Conservation (phyloP, 1,284 basidiomycete species). For the Clitocybe nebularis region DNA sequence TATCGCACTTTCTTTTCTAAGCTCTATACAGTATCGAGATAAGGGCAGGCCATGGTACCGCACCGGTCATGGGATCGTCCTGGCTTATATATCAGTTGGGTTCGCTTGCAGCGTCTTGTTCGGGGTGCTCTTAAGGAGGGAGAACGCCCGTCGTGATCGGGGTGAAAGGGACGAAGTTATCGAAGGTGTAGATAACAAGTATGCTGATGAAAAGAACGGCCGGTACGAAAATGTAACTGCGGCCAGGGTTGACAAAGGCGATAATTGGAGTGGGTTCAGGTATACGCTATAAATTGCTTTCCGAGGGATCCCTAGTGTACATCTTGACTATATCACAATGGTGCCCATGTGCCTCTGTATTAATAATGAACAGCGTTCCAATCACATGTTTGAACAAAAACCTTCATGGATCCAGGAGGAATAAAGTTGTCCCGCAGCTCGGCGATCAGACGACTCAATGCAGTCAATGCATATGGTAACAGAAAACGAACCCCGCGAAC, state of each 20-base stretch:
- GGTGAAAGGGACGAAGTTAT: constrained; percentile 71
- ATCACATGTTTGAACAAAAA: too few relatives aligned
- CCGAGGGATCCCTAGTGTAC: not conserved
- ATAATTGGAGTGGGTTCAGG: constrained; percentile 58
- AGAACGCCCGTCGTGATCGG: constrained; percentile 59
- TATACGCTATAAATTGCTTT: constrained; percentile 38
- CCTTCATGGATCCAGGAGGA: too few relatives aligned
- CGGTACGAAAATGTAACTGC: constrained; percentile 42
- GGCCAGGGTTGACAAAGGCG: constrained; percentile 51
- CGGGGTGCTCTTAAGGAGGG: constrained; percentile 46
- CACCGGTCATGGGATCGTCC: constrained; percentile 56
- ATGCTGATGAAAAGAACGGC: constrained; percentile 38
- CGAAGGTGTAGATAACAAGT: constrained; percentile 34
- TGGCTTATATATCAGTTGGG: constrained; percentile 62
- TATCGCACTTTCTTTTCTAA: not conserved
- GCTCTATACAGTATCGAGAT: constrained; percentile 52
- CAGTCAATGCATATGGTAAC: too few relatives aligned
- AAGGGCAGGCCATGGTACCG: constrained; percentile 63
- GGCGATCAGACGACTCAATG: too few relatives aligned
- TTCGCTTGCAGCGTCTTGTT: constrained; percentile 47
- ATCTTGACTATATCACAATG: too few relatives aligned
- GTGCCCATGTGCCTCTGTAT: too few relatives aligned
- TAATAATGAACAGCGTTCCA: too few relatives aligned
- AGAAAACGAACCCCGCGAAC: too few relatives aligned
- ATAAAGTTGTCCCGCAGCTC: too few relatives aligned